phyloP scores from a whole-genome alignment of 352 stramenopile species.

The Blastocystis hominis region DNA sequence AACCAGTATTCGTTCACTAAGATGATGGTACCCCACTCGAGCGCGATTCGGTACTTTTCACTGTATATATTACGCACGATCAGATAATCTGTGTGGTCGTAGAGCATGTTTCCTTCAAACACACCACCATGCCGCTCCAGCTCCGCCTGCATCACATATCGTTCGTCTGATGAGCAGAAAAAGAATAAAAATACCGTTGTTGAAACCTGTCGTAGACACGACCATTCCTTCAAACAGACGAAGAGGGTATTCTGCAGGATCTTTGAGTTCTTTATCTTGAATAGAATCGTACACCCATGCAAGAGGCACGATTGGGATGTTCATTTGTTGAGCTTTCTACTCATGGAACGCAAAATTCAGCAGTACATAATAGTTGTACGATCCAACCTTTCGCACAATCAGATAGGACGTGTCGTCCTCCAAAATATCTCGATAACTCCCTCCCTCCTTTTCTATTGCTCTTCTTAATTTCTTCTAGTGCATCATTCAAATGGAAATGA shows the following conservation, averaged over 20 bases:
- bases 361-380: not conserved
- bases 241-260: not conserved
- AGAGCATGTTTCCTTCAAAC: slow-evolving; percentile 12
- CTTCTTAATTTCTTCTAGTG: not conserved
- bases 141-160: slow-evolving; percentile 22
- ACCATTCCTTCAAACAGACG: slow-evolving; percentile 47
- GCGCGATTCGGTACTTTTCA: slow-evolving; percentile 8
- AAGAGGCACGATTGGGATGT: not conserved
- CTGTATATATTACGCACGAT: slow-evolving; percentile 29
- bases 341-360: not conserved
- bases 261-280: not conserved
- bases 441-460: not conserved
- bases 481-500: not conserved
- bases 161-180: not conserved
- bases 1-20: slow-evolving; percentile 50
- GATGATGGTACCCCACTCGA: not conserved
- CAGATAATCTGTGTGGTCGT: slow-evolving; percentile 44
- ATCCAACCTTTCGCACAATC: slow-evolving; percentile 11
- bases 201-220: slow-evolving; percentile 38
- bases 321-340: not conserved
- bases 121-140: slow-evolving; percentile 10
- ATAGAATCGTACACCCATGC: slow-evolving; percentile 25
- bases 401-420: slow-evolving; percentile 10
- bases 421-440: not conserved
- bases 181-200: not conserved